Percentiles rank a stretch among this genome's conserved stretches.
These are phyloP conservation scores for Neonectria neomacrospora DNA, from an alignment of 2,329 filamentous ascomycete species.

Conservation along the genomic window DNA sequence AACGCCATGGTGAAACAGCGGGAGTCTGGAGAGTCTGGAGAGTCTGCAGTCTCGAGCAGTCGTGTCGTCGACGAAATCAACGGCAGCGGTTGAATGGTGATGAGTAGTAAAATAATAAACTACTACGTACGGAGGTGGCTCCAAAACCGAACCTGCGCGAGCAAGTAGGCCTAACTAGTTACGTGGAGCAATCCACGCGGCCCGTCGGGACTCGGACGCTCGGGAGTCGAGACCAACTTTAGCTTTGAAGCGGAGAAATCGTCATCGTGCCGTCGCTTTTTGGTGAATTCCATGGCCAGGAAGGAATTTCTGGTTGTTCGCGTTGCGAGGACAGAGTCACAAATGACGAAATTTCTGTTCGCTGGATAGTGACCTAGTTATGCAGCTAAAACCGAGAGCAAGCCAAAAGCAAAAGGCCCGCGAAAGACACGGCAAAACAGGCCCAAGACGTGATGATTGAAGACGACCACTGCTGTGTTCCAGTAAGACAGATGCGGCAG, in stretches of 20 bases:
- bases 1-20: constrained; percentile 43
- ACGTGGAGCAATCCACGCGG: constrained; percentile 17
- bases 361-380: not conserved
- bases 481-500: not conserved
- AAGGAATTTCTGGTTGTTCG: not conserved
- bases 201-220: constrained; percentile 7
- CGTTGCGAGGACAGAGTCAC: not conserved
- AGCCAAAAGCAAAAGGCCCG: not conserved
- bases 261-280: not conserved
- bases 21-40: not conserved
- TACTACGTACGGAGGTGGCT: no score
- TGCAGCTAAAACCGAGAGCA: not conserved
- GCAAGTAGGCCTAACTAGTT: not conserved
- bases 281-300: not conserved
- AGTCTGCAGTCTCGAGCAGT: not conserved
- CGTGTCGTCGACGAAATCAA: not conserved
- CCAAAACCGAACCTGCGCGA: constrained; percentile 1
- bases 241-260: not conserved
- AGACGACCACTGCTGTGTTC: not conserved
- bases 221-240: not conserved
- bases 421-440: not conserved
- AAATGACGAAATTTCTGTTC: not conserved
- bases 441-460: not conserved
- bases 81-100: not conserved
- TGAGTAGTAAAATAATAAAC: not conserved